Percentiles rank a stretch among this genome's conserved stretches.
phyloP scores from a whole-genome alignment of 2,329 filamentous ascomycete species.

The Fusarium subglutinans region DNA sequence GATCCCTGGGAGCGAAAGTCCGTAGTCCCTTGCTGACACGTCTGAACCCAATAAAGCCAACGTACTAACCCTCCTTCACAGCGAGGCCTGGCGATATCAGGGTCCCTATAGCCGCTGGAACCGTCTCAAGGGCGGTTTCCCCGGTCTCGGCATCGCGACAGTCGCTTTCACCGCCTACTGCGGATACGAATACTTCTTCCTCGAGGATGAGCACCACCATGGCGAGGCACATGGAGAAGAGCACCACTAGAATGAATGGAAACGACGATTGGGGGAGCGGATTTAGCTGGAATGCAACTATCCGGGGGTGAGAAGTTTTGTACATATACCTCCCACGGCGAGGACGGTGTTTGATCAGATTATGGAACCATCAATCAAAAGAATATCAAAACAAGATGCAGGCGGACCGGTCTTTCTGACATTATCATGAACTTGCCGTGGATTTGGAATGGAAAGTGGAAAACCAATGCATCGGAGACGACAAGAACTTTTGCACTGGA shows the following conservation, averaged over 20 bases:
- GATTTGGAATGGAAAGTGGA: background rate
- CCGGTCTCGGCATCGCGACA: constrained; percentile 90
- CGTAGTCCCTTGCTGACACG: constrained; percentile 46
- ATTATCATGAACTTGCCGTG: background rate
- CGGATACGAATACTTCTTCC: constrained; percentile 86
- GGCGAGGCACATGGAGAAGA: constrained; percentile 65
- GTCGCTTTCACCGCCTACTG: constrained; percentile 93
- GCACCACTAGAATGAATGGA: constrained; percentile 57
- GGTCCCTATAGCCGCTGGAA: constrained; percentile 89
- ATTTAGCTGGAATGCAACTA: constrained; percentile 16
- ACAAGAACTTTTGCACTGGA: background rate
- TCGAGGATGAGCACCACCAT: constrained; percentile 74
- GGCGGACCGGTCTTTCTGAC: background rate
- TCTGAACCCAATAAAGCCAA: background rate
- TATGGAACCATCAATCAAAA: constrained; percentile 36
- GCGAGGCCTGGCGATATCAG: constrained; percentile 94
- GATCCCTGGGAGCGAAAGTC: constrained; percentile 74
- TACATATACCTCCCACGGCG: constrained; percentile 39
- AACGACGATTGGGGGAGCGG: constrained; percentile 18
- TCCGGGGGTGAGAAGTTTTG: constrained; percentile 26
- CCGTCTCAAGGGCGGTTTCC: constrained; percentile 86
- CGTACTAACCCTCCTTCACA: constrained; percentile 51
- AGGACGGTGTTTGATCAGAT: constrained; percentile 29
- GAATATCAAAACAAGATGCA: background rate
- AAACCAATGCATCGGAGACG: background rate